A percentile compares a stretch with the other conserved stretches of the same genome.
Conservation (phyloP, 2,329 filamentous ascomycete genomes). For the Allantophomopsis cytisporea region DNA sequence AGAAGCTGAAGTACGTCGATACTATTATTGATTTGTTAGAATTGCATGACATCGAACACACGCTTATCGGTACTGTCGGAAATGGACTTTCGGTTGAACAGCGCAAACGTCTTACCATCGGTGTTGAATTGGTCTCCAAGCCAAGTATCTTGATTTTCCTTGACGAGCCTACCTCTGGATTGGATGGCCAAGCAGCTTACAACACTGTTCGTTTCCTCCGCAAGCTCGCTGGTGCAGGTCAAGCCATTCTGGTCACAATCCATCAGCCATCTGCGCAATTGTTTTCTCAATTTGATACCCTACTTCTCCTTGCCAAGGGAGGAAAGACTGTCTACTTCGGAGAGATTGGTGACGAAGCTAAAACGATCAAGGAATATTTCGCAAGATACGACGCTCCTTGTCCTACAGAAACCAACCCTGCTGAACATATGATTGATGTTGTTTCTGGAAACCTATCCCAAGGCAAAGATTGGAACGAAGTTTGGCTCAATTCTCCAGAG, state of each 20-base stretch:
- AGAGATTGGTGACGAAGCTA: constrained; percentile 43
- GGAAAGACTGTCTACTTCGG: constrained; percentile 56
- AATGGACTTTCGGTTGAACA: constrained; percentile 45
- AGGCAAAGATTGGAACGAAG: constrained; percentile 50
- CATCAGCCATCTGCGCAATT: constrained; percentile 36
- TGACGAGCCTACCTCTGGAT: constrained; percentile 42
- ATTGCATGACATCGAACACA: constrained; percentile 50
- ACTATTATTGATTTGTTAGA: constrained; percentile 51
- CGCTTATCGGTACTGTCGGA: constrained; percentile 47
- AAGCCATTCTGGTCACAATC: constrained; percentile 36
- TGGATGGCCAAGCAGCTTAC: constrained; percentile 48
- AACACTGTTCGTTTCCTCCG: constrained; percentile 44
- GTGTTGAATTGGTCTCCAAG: constrained; percentile 37
- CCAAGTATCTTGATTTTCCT: constrained; percentile 43
- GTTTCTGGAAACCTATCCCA: constrained; percentile 32
- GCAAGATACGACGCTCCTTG: constrained; percentile 47
- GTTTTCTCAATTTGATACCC: constrained; percentile 39
- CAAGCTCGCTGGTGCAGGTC: constrained; percentile 37
- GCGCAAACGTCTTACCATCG: constrained; percentile 44
- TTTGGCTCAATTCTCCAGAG: constrained; percentile 55
- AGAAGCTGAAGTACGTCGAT: constrained; percentile 73
- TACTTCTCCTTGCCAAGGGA: constrained; percentile 47
- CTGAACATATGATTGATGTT: constrained; percentile 23
- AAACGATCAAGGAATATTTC: constrained; percentile 44
- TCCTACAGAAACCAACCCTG: constrained; percentile 35